A percentile compares a stretch with the other conserved stretches of the same genome.
Evolutionary conservation across 1,284 basidiomycete genomes (phyloP).

Genomic region (Grifola frondosa): DNA sequence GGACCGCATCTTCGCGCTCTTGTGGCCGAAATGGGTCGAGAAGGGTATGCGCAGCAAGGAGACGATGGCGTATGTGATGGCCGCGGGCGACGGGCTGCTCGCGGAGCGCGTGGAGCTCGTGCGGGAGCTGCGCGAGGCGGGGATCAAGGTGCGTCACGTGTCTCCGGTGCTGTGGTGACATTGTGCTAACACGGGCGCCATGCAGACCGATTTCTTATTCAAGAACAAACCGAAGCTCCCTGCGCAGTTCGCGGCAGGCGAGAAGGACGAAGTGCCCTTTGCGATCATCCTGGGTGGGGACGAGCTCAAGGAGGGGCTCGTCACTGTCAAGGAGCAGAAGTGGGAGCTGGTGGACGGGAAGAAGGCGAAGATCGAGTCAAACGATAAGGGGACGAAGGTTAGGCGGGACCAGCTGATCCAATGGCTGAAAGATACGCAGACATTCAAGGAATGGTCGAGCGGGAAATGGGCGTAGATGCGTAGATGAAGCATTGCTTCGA

Average conservation of each 20-base stretch:
- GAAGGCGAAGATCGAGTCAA: constrained; percentile 68
- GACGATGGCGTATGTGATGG: constrained; percentile 94
- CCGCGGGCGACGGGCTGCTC: constrained; percentile 87
- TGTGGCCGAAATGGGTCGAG: constrained; percentile 85
- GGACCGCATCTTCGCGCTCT: constrained; percentile 93
- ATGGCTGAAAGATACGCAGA: constrained; percentile 61
- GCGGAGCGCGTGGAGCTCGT: constrained; percentile 85
- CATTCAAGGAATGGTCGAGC: constrained; percentile 47
- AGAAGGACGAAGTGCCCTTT: constrained; percentile 89
- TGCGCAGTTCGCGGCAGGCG: constrained; percentile 89
- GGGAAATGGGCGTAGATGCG: constrained; percentile 35
- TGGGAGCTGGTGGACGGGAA: constrained; percentile 77
- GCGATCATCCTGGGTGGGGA: constrained; percentile 88
- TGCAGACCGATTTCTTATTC: constrained; percentile 88
- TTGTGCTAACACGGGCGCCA: constrained; percentile 7
- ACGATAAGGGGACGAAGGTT: constrained; percentile 68
- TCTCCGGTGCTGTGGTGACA: constrained; percentile 1
- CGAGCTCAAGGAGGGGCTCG: constrained; percentile 81
- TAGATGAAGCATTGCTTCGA: too few species aligned
- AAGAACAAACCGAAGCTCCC: constrained; percentile 90
- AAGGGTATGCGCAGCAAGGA: constrained; percentile 83
- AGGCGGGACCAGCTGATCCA: constrained; percentile 66
- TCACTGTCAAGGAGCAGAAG: constrained; percentile 91
- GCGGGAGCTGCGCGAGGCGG: constrained; percentile 81
- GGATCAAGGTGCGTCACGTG: constrained; percentile 72